phyloP scores from a whole-genome alignment of 805 yeast species.

The Barnettozyma californica region DNA sequence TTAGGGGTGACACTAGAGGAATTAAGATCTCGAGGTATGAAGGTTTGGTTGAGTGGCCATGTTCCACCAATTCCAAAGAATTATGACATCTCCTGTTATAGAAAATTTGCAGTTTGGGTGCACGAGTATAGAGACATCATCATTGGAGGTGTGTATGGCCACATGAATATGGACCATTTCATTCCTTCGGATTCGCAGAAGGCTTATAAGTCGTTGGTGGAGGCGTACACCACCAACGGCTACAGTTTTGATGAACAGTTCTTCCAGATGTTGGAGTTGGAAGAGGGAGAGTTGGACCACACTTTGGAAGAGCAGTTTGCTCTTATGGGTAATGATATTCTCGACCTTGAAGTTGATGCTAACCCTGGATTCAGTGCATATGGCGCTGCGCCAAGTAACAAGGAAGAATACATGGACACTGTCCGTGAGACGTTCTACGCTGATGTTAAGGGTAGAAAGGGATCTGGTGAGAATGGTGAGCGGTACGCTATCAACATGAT shows the following conservation, averaged over 20 bases:
- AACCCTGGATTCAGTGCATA: slow-evolving; percentile 27
- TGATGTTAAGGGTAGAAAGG: slow-evolving; percentile 22
- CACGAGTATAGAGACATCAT: slow-evolving; percentile 81
- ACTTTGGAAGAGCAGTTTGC: slow-evolving; percentile 23
- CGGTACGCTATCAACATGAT: slow-evolving; percentile 68
- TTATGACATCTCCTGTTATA: slow-evolving; percentile 63
- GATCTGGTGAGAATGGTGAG: slow-evolving; percentile 39
- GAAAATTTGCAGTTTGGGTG: slow-evolving; percentile 75
- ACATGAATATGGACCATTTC: slow-evolving; percentile 87
- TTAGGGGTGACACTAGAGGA: slow-evolving; percentile 69
- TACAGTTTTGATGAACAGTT: slow-evolving; percentile 25
- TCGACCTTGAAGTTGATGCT: slow-evolving; percentile 27
- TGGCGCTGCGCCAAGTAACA: slow-evolving; percentile 66
- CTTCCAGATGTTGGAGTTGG: background rate
- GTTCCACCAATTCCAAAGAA: slow-evolving; percentile 84
- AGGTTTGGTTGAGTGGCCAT: slow-evolving; percentile 85
- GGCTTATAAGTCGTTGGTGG: slow-evolving; percentile 45
- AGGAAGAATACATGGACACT: slow-evolving; percentile 55
- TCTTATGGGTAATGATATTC: slow-evolving; percentile 17
- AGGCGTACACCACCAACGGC: slow-evolving; percentile 21
- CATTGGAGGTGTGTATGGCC: slow-evolving; percentile 81
- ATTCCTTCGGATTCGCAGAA: slow-evolving; percentile 67
- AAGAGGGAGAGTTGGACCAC: slow-evolving; percentile 15
- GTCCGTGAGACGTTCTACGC: slow-evolving; percentile 52
- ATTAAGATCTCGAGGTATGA: slow-evolving; percentile 65